phyloP scores from a whole-genome alignment of 75 land plant species.

The Ceratopteris richardii region DNA sequence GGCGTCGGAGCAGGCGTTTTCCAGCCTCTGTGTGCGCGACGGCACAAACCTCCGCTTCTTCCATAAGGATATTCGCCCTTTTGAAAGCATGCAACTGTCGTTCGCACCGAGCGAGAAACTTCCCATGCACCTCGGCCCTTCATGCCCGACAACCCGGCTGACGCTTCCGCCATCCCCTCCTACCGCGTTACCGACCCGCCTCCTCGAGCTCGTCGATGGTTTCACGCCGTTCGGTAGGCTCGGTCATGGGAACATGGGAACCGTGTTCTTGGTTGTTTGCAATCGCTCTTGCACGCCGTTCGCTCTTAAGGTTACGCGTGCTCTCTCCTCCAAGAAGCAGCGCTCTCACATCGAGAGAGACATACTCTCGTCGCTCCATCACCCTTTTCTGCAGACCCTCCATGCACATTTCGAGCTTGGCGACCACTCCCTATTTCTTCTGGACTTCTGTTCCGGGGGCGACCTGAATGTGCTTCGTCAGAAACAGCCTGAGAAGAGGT shows the following conservation, averaged over 20 bases:
- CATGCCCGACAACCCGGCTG: too few relatives aligned
- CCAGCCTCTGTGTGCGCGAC: too few relatives aligned
- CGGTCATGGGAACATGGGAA: background rate
- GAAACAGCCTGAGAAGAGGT: conserved; percentile 47
- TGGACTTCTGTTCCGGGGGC: conserved; percentile 74
- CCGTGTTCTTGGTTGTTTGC: background rate
- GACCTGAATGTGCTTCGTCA: conserved; percentile 75
- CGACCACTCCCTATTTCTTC: conserved; percentile 46
- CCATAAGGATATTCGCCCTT: too few relatives aligned
- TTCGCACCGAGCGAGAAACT: too few relatives aligned
- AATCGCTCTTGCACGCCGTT: background rate
- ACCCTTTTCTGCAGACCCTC: conserved; percentile 68
- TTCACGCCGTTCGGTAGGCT: background rate
- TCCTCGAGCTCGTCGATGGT: too few relatives aligned
- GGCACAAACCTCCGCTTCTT: too few relatives aligned
- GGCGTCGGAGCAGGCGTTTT: too few relatives aligned
- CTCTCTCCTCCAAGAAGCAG: conserved; percentile 1
- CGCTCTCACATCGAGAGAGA: conserved; percentile 1
- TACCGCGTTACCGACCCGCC: too few relatives aligned
- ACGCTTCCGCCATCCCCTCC: too few relatives aligned
- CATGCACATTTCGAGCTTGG: conserved; percentile 39
- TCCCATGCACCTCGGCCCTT: too few relatives aligned
- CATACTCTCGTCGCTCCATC: conserved; percentile 23
- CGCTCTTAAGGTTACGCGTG: background rate
- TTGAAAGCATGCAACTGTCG: too few relatives aligned